Evolutionary conservation across 2,329 filamentous ascomycete species (phyloP).

Genomic region (Anisogramma anomala): DNA sequence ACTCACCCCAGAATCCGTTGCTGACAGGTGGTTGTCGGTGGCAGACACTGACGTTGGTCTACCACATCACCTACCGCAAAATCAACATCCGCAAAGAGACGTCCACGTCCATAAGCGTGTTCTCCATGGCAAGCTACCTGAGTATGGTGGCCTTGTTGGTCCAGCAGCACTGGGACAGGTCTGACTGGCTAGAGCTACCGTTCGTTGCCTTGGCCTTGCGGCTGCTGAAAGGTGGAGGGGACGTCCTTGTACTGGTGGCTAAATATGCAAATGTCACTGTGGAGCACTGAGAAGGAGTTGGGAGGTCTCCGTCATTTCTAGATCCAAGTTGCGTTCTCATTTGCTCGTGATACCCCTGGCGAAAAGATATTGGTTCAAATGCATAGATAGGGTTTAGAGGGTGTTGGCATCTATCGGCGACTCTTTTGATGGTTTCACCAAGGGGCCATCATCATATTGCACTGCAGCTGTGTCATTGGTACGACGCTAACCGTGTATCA

Average conservation of each 20-base stretch:
- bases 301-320: background rate
- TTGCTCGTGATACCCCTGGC: constrained; percentile 6
- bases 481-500: constrained; percentile 8
- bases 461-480: background rate
- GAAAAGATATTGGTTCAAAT: background rate
- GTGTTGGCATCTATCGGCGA: background rate
- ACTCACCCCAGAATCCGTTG: too few species aligned
- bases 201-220: constrained; percentile 37
- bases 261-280: constrained; percentile 22
- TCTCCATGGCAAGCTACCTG: constrained; percentile 65
- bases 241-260: constrained; percentile 19
- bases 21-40: background rate
- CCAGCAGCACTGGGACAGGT: constrained; percentile 52
- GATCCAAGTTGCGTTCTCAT: background rate
- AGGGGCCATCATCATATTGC: background rate
- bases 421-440: background rate
- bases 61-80: constrained; percentile 66
- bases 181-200: constrained; percentile 50
- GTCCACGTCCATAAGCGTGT: constrained; percentile 63
- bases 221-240: constrained; percentile 23
- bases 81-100: constrained; percentile 73
- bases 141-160: constrained; percentile 59
- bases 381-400: background rate
- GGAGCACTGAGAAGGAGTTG: constrained; percentile 12
- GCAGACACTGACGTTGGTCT: constrained; percentile 59